Evolutionary conservation across 2,329 filamentous ascomycete genomes (phyloP).

Genomic region (Pezicula radicicola): DNA sequence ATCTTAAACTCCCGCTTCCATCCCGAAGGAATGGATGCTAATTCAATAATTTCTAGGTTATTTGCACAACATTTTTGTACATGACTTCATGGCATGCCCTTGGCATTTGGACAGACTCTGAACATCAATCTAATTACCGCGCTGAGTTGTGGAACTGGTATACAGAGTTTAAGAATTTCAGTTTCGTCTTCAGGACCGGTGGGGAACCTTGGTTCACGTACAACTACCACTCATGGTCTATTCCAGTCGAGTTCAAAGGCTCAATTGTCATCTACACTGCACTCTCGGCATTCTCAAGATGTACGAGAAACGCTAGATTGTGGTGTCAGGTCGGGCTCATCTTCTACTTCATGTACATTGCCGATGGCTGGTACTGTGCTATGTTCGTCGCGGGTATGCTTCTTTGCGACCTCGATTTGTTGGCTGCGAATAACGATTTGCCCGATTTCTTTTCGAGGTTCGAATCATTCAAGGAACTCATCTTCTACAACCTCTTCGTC

Average conservation of each 20-base stretch:
- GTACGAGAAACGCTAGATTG: conserved; percentile 51
- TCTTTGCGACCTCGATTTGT: conserved; percentile 57
- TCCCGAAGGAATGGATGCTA: no score
- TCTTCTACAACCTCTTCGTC: conserved; percentile 51
- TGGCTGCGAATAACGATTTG: conserved; percentile 46
- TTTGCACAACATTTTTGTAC: conserved; percentile 37
- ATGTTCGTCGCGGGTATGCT: conserved; percentile 61
- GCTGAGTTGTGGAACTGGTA: conserved; percentile 27
- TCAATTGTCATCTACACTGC: conserved; percentile 60
- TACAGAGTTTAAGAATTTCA: conserved; percentile 63
- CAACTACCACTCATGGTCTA: conserved; percentile 57
- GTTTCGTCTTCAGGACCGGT: conserved; percentile 59
- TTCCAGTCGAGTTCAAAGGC: conserved; percentile 59
- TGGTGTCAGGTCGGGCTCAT: conserved; percentile 50
- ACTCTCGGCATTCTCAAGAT: conserved; percentile 53
- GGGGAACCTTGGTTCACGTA: conserved; percentile 54
- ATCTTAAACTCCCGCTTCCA: no score
- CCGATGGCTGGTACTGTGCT: conserved; percentile 61
- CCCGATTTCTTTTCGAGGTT: conserved; percentile 45
- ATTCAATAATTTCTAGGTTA: conserved; percentile 10
- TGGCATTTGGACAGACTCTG: conserved; percentile 18
- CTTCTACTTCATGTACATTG: conserved; percentile 65
- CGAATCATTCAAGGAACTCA: conserved; percentile 43
- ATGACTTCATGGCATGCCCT: conserved; percentile 24
- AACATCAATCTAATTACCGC: conserved; percentile 14